phyloP scores from a whole-genome alignment of 345 rosid genomes.

The Salix dunnii region DNA sequence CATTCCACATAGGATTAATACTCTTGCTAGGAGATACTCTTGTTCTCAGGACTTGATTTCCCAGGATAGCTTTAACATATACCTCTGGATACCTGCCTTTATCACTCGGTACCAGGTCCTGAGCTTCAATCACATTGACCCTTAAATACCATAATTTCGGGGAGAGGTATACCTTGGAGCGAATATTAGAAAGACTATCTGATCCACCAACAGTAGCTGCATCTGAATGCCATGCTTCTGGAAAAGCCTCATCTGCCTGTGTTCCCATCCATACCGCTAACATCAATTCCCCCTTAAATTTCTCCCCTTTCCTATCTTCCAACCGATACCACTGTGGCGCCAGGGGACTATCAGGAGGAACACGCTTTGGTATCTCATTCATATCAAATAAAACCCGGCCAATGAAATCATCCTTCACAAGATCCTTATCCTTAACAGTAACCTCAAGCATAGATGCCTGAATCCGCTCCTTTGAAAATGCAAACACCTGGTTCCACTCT shows the following conservation, averaged over 20 bases:
- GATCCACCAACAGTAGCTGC: conserved; percentile 72
- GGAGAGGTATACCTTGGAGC: conserved; percentile 89
- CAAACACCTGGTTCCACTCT: conserved; percentile 84
- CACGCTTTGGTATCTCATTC: conserved; percentile 66
- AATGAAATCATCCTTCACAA: conserved; percentile 74
- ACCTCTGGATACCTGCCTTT: conserved; percentile 63
- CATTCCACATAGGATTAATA: conserved; percentile 69
- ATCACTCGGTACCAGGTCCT: conserved; percentile 69
- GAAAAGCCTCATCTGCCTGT: conserved; percentile 94
- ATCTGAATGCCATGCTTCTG: conserved; percentile 97
- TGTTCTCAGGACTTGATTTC: conserved; percentile 59
- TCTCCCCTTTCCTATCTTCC: conserved; percentile 64
- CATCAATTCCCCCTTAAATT: conserved; percentile 82
- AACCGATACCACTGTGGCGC: conserved; percentile 95
- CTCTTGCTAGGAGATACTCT: conserved; percentile 46
- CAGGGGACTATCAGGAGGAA: conserved; percentile 89
- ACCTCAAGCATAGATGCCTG: conserved; percentile 79
- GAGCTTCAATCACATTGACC: conserved; percentile 70
- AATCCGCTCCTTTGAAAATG: conserved; percentile 77
- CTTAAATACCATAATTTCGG: conserved; percentile 88
- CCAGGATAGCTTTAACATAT: conserved; percentile 52
- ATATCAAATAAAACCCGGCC: conserved; percentile 59
- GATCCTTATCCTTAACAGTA: conserved; percentile 71
- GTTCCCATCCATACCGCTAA: conserved; percentile 97
- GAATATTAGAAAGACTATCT: conserved; percentile 56